Conservation (phyloP, 2,329 filamentous ascomycete species). For the Allantophomopsis lycopodina region DNA sequence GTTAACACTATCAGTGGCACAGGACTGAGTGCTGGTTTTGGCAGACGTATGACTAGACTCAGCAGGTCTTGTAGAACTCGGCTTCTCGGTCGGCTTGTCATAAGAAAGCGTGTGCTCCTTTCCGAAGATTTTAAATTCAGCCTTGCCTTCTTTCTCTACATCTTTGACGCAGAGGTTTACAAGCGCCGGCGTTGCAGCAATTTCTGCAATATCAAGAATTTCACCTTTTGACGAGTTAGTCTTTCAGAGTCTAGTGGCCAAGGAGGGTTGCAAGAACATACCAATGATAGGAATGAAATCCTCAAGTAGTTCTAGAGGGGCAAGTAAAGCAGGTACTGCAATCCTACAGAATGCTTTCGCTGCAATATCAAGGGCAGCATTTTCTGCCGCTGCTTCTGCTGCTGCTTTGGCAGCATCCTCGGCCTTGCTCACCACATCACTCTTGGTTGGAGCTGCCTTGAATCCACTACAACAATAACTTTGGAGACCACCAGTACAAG, state of each 20-base stretch:
- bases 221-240: not conserved
- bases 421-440: conserved; percentile 9
- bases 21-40: no score
- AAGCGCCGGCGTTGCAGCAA: conserved; percentile 17
- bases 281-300: conserved; percentile 12
- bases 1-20: no score
- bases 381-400: conserved; percentile 14
- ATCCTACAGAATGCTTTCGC: conserved; percentile 21
- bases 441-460: conserved; percentile 10
- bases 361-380: conserved; percentile 18
- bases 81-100: conserved; percentile 6
- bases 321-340: conserved; percentile 17
- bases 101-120: conserved; percentile 14
- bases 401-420: conserved; percentile 13
- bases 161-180: conserved; percentile 18
- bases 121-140: conserved; percentile 15
- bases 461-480: conserved; percentile 19
- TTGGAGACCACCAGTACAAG: conserved; percentile 16
- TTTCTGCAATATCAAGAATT: conserved; percentile 4
- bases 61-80: no score
- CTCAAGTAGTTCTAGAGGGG: conserved; percentile 10
- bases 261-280: no score
- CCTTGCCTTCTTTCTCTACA: conserved; percentile 19
- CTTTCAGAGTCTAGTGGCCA: no score
- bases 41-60: no score